phyloP scores from a whole-genome alignment of 768 basidiomycete species.

The Zangia roseola region DNA sequence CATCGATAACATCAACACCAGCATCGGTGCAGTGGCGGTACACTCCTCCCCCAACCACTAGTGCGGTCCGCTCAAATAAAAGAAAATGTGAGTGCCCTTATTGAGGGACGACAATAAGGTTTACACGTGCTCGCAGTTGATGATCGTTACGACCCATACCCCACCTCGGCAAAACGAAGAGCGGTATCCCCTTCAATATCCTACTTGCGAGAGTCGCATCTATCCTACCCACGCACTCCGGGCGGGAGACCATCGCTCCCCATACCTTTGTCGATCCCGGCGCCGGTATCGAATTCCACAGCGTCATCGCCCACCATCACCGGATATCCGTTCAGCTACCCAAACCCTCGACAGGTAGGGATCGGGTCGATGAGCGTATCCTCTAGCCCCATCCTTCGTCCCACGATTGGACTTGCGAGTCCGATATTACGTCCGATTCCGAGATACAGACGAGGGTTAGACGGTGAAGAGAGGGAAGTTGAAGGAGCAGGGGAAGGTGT shows the following conservation, averaged over 20 bases:
- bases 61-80: slow-evolving; percentile 76
- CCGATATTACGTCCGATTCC: slow-evolving; percentile 72
- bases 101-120: background rate
- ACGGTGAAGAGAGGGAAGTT: slow-evolving; percentile 66
- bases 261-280: slow-evolving; percentile 63
- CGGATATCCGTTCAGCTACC: slow-evolving; percentile 43
- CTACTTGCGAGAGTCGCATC: slow-evolving; percentile 60
- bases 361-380: slow-evolving; percentile 52
- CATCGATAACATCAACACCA: slow-evolving; percentile 55
- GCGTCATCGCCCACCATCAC: slow-evolving; percentile 73
- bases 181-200: slow-evolving; percentile 81
- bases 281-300: slow-evolving; percentile 56
- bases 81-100: slow-evolving; percentile 58
- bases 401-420: slow-evolving; percentile 70
- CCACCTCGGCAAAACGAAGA: slow-evolving; percentile 71
- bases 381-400: slow-evolving; percentile 73
- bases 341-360: slow-evolving; percentile 34
- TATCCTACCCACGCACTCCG: slow-evolving; percentile 48
- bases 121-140: slow-evolving; percentile 50
- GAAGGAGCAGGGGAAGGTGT: slow-evolving; percentile 82
- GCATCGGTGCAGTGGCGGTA: slow-evolving; percentile 70
- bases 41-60: slow-evolving; percentile 78
- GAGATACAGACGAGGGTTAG: slow-evolving; percentile 48
- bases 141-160: slow-evolving; percentile 84
- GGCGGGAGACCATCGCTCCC: slow-evolving; percentile 61